phyloP scores from a whole-genome alignment of 2,329 filamentous ascomycete species.

The Colletotrichum camelliae region DNA sequence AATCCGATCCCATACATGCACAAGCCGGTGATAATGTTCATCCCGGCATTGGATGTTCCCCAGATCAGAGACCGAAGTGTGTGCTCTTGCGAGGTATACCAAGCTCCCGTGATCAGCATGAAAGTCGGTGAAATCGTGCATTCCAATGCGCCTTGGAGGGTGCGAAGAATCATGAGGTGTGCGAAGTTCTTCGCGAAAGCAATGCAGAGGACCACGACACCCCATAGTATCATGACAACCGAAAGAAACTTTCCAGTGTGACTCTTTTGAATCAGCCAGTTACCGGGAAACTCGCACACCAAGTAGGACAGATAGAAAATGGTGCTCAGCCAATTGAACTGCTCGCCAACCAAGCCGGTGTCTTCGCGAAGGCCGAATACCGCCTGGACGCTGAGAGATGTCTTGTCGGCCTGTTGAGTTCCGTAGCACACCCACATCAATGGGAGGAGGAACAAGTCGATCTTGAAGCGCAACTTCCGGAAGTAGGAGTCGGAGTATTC shows the following conservation, averaged over 20 bases:
- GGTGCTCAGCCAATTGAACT: slow-evolving; percentile 35
- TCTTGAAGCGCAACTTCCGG: slow-evolving; percentile 32
- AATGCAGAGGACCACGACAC: slow-evolving; percentile 32
- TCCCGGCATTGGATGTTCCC: slow-evolving; percentile 36
- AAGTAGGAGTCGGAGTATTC: slow-evolving; percentile 29
- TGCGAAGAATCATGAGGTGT: slow-evolving; percentile 32
- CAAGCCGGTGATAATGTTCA: slow-evolving; percentile 35
- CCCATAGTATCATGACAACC: slow-evolving; percentile 37
- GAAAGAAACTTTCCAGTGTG: slow-evolving; percentile 38
- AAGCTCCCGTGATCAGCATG: slow-evolving; percentile 35
- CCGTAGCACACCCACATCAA: slow-evolving; percentile 35
- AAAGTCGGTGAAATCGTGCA: slow-evolving; percentile 35
- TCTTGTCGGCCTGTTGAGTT: slow-evolving; percentile 35
- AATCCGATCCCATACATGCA: slow-evolving; percentile 31
- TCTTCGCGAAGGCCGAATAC: slow-evolving; percentile 34
- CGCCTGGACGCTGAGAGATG: slow-evolving; percentile 31
- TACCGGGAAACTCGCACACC: slow-evolving; percentile 31
- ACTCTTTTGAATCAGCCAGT: slow-evolving; percentile 23
- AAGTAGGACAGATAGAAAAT: slow-evolving; percentile 34
- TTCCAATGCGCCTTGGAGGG: slow-evolving; percentile 33
- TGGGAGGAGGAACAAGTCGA: slow-evolving; percentile 33
- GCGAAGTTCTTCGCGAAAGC: slow-evolving; percentile 34
- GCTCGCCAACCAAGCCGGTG: slow-evolving; percentile 30
- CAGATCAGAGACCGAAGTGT: slow-evolving; percentile 34
- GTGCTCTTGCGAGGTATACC: slow-evolving; percentile 36